Conservation (phyloP, 129 eudicot genomes). For the Heracleum sosnowskyi region DNA sequence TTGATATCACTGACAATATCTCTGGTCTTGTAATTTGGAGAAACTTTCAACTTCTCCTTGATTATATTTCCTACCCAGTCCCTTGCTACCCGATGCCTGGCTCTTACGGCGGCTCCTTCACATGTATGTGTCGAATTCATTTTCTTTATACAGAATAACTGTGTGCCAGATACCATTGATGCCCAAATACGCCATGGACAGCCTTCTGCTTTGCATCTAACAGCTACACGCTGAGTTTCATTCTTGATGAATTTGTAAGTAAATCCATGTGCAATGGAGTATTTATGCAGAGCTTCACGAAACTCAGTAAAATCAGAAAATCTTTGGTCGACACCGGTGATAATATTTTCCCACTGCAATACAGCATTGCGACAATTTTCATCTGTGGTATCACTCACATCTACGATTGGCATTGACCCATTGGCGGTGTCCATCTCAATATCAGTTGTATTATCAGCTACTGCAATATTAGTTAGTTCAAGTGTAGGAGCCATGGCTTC, state of each 20-base stretch:
- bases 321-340: slow-evolving; percentile 22
- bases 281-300: slow-evolving; percentile 20
- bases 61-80: slow-evolving; percentile 46
- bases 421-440: not conserved
- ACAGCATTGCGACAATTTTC: slow-evolving; percentile 8
- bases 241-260: slow-evolving; percentile 20
- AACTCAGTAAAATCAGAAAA: slow-evolving; percentile 15
- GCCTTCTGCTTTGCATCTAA: slow-evolving; percentile 22
- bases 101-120: slow-evolving; percentile 36
- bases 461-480: not conserved
- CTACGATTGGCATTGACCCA: not conserved
- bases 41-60: slow-evolving; percentile 43
- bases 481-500: not conserved
- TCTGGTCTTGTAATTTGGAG: slow-evolving; percentile 44
- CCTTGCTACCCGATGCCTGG: slow-evolving; percentile 39
- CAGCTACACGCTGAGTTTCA: slow-evolving; percentile 25
- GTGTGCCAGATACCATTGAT: slow-evolving; percentile 21
- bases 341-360: slow-evolving; percentile 16
- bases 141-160: slow-evolving; percentile 19
- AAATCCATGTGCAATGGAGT: slow-evolving; percentile 22
- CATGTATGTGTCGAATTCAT: slow-evolving; percentile 33
- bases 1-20: slow-evolving; percentile 44
- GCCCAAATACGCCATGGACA: slow-evolving; percentile 21
- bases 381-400: slow-evolving; percentile 2
- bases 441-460: slow-evolving; percentile 10